These are phyloP conservation scores for Plasmodium sp. DNA, from an alignment of 169 alveolate species.

Conservation along the genomic window DNA sequence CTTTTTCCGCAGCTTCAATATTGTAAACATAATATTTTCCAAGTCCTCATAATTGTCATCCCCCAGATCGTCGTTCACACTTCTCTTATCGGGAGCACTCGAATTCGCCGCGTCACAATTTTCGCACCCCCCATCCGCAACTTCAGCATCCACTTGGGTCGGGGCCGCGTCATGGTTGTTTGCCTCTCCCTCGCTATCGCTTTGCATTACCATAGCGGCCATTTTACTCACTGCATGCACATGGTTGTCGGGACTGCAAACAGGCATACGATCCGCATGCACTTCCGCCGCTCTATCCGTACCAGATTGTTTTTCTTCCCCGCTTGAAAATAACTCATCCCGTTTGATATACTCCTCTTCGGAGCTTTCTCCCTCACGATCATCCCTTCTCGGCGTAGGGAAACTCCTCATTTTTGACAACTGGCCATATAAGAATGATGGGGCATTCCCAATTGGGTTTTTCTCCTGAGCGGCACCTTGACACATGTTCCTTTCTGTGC, in stretches of 20 bases:
- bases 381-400: not conserved
- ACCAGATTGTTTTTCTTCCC: not conserved
- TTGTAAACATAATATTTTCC: constrained; percentile 71
- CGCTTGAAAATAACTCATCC: not conserved
- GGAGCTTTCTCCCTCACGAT: not conserved
- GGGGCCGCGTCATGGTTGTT: not conserved
- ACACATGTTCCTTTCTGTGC: not conserved
- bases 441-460: not conserved
- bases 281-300: not conserved
- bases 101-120: not conserved
- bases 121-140: not conserved
- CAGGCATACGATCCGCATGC: not conserved
- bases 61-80: constrained; percentile 10
- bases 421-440: not conserved
- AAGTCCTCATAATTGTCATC: constrained; percentile 60
- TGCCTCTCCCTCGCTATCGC: not conserved
- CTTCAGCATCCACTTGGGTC: not conserved
- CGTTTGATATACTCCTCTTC: not conserved
- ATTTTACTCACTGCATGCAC: not conserved
- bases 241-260: not conserved
- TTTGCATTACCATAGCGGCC: not conserved
- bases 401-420: not conserved
- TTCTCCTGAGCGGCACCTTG: not conserved
- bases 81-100: constrained; percentile 1
- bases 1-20: constrained; percentile 31